Percentiles rank a stretch among this genome's conserved stretches.
Evolutionary conservation across 257 asterid species (phyloP).

Genomic region (Voacanga thouarsii): DNA sequence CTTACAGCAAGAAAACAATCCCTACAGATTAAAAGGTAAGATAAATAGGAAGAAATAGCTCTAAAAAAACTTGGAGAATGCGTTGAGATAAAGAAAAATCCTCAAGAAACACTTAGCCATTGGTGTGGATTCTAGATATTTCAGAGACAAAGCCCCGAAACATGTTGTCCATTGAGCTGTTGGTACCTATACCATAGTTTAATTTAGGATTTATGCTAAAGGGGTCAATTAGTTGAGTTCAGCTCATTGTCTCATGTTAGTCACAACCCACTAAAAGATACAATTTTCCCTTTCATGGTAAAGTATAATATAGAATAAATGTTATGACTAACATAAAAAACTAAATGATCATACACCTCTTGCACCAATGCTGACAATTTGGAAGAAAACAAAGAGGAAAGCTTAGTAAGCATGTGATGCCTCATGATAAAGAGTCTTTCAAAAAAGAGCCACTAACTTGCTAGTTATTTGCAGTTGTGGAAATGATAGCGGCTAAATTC

Average conservation of each 20-base stretch:
- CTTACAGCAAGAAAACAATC: constrained; percentile 48
- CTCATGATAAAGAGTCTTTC: constrained; percentile 8
- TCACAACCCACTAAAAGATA: background rate
- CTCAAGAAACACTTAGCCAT: background rate
- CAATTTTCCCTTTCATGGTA: background rate
- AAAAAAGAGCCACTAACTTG: constrained; percentile 48
- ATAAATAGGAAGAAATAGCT: constrained; percentile 5
- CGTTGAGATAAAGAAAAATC: background rate
- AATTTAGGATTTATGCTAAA: background rate
- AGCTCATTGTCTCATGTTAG: background rate
- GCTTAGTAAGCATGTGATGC: background rate
- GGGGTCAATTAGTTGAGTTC: background rate
- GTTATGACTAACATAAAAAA: background rate
- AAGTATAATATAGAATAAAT: background rate
- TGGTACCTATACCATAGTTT: background rate
- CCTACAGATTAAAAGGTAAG: constrained; percentile 41
- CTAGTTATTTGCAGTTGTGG: constrained; percentile 52
- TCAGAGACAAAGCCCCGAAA: background rate
- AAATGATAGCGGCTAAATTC: no score
- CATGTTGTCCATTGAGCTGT: background rate
- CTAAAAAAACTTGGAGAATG: background rate
- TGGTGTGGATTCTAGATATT: background rate
- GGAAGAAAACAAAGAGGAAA: background rate
- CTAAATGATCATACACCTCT: background rate
- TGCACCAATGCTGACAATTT: background rate